Evolutionary conservation across 306 rosid species (phyloP), one percentile per base, ranked within the genome.

Genomic region (Lotus japonicus): DNA sequence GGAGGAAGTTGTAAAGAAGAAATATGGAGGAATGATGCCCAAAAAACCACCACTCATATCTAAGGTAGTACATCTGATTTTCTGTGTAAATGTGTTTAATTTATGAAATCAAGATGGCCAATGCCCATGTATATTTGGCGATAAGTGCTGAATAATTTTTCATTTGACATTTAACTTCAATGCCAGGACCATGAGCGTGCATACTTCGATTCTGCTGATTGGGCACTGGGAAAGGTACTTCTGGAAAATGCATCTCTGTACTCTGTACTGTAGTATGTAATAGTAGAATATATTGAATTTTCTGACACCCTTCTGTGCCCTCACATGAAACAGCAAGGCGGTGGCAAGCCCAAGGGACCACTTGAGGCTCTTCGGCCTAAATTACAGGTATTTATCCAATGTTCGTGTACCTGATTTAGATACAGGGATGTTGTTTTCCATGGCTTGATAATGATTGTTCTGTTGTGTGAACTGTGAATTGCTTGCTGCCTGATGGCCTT

Each of bases 171-270:
- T 71, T 50, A 31, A 64, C 14, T 79, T 76, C 57, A 52, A 41
- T 77, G 61, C 74, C 76, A 94, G 97, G 99, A 94, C 78, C 97
- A 94, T 74, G 99, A 94, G 78, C 97, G 97, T 6, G 99, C 99
- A 59, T 90, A 88, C 80, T 90, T 90, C 62, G 99, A 94, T 81
- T 94, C 99, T 54, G 99, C 97, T 43, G 97, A 94, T 78, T 94
- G 97, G 99, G 99, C 99, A n/a, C 84, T 94, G 73, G 97, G 99
- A 84, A 94, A 94, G 99, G 99, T 90, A 84, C 21, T 51, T 56
- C 39, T 71, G 44, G 36, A 71, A 62, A 43, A 51, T 2, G 36
- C 26, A 53, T n/a, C 6, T 9, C 52, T 35, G 36, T 31, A 31
- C 7, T 31, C 9, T 66, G 19, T 39, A 48, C n/a, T n/a, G n/a